These are phyloP conservation scores for Atkinsonella hypoxylon DNA, from an alignment of 2,329 filamentous ascomycete genomes.

Conservation along the genomic window DNA sequence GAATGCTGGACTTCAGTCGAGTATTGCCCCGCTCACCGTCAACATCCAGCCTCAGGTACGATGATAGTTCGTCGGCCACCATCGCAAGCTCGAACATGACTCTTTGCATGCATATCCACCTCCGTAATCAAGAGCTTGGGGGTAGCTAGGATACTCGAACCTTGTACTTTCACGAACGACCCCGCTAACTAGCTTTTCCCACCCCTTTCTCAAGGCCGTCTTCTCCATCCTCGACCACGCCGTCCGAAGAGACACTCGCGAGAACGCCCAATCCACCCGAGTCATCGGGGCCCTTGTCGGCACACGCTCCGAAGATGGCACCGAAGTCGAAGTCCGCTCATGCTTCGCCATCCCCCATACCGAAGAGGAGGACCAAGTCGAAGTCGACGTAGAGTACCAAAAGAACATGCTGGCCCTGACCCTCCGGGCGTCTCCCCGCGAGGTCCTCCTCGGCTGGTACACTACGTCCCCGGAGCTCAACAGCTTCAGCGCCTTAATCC, in stretches of 20 bases:
- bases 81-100: no score
- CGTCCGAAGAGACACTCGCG: conserved; percentile 63
- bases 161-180: not conserved
- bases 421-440: conserved; percentile 85
- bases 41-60: conserved; percentile 90
- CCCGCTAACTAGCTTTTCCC: conserved; percentile 3
- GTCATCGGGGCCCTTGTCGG: conserved; percentile 95
- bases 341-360: conserved; percentile 98
- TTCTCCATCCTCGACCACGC: conserved; percentile 87
- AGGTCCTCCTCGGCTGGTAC: conserved; percentile 95
- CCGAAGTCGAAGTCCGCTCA: conserved; percentile 88
- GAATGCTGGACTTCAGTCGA: conserved; percentile 65
- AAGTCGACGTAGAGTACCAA: conserved; percentile 99
- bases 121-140: no score
- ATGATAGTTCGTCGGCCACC: not conserved
- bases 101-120: no score
- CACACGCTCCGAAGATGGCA: conserved; percentile 88
- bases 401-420: conserved; percentile 97
- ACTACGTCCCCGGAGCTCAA: conserved; percentile 94
- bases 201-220: conserved; percentile 36
- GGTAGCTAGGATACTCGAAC: not conserved
- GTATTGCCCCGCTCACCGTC: conserved; percentile 84
- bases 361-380: conserved; percentile 95
- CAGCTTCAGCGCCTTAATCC: conserved; percentile 91
- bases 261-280: conserved; percentile 70